Percentiles rank a stretch among this genome's conserved stretches.
Conservation (phyloP, 2,329 filamentous ascomycete species). For the Mycocentrospora acerina region DNA sequence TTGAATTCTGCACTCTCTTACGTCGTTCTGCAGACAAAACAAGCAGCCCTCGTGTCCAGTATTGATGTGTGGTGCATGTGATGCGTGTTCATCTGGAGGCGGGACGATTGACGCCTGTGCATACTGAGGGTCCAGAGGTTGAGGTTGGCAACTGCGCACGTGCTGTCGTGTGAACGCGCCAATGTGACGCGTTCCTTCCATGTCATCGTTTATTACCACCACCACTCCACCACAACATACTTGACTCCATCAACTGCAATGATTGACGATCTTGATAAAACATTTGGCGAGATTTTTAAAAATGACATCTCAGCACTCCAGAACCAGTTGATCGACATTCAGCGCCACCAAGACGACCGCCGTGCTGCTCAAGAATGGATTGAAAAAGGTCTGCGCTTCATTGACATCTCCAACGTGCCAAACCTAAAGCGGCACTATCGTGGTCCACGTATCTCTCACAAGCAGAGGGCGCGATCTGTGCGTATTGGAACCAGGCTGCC, state of each 20-base stretch:
- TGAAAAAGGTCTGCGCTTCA: constrained; percentile 7
- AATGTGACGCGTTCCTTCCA: too few relatives aligned
- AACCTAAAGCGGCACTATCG: neutral
- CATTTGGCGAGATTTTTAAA: constrained; percentile 19
- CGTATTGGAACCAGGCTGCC: neutral
- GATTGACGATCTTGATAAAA: constrained; percentile 16
- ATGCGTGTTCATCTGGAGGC: too few relatives aligned
- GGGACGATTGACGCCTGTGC: too few relatives aligned
- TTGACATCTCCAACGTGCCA: constrained; percentile 17
- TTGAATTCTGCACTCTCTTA: too few relatives aligned
- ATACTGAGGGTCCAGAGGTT: too few relatives aligned
- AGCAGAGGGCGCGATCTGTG: neutral
- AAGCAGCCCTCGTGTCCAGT: too few relatives aligned
- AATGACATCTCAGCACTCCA: constrained; percentile 8
- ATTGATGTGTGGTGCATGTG: too few relatives aligned
- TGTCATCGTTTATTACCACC: too few relatives aligned
- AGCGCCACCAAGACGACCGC: constrained; percentile 8
- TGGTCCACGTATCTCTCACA: neutral
- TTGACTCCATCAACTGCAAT: constrained; percentile 3
- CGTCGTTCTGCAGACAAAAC: too few relatives aligned
- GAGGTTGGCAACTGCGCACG: too few relatives aligned
- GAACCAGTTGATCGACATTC: constrained; percentile 16
- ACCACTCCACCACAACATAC: too few relatives aligned
- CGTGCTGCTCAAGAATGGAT: constrained; percentile 12
- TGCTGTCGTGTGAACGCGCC: too few relatives aligned